Percentiles rank a stretch among this genome's conserved stretches.
phyloP scores from a whole-genome alignment of 2,329 filamentous ascomycete species.

The Penicillium freii region DNA sequence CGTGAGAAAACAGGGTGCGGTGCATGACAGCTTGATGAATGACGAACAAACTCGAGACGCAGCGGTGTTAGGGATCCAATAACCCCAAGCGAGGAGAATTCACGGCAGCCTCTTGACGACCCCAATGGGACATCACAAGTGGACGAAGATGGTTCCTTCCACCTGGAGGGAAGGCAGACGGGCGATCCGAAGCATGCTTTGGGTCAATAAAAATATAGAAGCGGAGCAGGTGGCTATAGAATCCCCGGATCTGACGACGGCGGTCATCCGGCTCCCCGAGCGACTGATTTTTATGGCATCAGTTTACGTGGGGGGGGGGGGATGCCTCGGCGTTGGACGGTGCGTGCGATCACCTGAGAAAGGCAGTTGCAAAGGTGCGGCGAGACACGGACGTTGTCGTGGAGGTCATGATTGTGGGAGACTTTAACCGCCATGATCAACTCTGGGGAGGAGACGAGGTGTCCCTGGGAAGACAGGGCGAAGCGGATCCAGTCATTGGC shows the following conservation, averaged over 20 bases:
- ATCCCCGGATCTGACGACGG: conserved; percentile 21
- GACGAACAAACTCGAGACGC: conserved; percentile 5
- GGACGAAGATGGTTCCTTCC: no score
- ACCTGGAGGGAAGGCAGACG: no score
- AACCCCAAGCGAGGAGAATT: no score
- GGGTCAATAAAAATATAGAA: no score
- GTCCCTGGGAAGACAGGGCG: conserved; percentile 36
- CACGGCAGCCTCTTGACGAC: no score
- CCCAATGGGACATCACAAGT: no score
- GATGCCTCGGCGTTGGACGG: conserved; percentile 15
- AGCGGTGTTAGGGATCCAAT: no score
- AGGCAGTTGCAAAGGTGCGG: conserved; percentile 21
- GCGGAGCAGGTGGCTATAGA: neutral
- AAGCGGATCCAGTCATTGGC: conserved; percentile 38
- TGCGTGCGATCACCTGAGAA: conserved; percentile 16
- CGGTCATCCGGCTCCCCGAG: neutral
- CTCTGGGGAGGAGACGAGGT: conserved; percentile 31
- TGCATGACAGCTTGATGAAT: conserved; percentile 22
- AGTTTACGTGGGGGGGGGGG: conserved; percentile 25
- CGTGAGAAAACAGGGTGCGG: conserved; percentile 19
- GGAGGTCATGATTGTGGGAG: conserved; percentile 14
- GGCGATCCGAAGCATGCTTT: no score
- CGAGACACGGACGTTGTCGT: conserved; percentile 18
- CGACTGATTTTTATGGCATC: conserved; percentile 24
- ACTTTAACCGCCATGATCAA: conserved; percentile 16